Evolutionary conservation across 352 stramenopile species (phyloP), one percentile per base, ranked within the genome.

Genomic region (Phytophthora syringae): DNA sequence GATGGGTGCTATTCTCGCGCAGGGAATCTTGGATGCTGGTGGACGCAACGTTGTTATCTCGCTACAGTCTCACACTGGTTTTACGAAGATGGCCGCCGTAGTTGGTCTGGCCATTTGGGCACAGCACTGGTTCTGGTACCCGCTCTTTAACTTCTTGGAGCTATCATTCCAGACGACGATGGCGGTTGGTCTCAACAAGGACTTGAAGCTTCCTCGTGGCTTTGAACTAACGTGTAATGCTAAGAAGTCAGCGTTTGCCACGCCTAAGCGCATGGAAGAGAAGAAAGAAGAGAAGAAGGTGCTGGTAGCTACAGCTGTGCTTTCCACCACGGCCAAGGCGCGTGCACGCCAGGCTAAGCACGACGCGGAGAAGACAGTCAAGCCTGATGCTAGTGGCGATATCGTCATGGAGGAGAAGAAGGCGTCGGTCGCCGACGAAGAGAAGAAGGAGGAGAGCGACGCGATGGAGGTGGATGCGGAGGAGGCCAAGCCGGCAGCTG

Each of bases 111-210:
- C 93, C 5, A 80, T 99, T 37, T 99, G 96, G 94, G 86, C 97
- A 27, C 98, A 99, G 82, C 96, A 99, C 70, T 99, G 98, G 98
- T 99, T 99, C 76, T 99, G 98, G 98, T 99, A 99, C 78, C 98
- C 98, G 32, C 89, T 99, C 53, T 98, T 99, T 82, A 97, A 99
- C 80, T 99, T 99, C 73, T 76, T 99, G 32, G 96, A 97, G 66
- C 81, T 99, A 20, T 95, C 97, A 27, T 93, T 99, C 62, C 97
- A 98, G 45, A 97, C 97, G 18, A 99, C 97, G 13, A 94, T 95
- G 58, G 88, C 94, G 11, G 98, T 99, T 71, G 98, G 97, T 27
- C 74, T 99, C 37, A 99, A 99, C 80, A 97, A 98, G 70, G 93
- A 99, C 64, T 89, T 99, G 61, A 98, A 99, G 77, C 97, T 99